Evolutionary conservation across 2,329 filamentous ascomycete genomes (phyloP).

Genomic region (Nothophaeocryptopus gaeumannii): DNA sequence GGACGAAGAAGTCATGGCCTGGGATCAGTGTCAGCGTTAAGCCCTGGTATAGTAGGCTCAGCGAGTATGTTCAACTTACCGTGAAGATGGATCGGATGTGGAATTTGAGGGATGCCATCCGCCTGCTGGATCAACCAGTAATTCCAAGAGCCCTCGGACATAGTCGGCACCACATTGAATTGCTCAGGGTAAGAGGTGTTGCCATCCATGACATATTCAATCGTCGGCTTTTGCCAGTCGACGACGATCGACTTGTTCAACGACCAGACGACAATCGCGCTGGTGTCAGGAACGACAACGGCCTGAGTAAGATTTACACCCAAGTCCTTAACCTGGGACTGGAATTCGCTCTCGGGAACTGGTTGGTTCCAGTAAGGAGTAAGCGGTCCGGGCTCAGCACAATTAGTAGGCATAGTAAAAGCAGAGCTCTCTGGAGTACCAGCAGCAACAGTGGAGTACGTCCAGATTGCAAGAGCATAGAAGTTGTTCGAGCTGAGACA

Average conservation of each 20-base stretch:
- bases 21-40: no score
- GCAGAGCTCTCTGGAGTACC: conserved; percentile 25
- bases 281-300: conserved; percentile 31
- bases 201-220: no score
- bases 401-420: conserved; percentile 27
- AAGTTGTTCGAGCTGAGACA: no score
- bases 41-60: no score
- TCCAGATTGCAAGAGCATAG: conserved; percentile 33
- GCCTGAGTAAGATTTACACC: conserved; percentile 33
- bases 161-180: conserved; percentile 40
- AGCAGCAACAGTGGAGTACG: conserved; percentile 29
- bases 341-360: conserved; percentile 38
- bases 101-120: neutral
- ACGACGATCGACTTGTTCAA: conserved; percentile 14
- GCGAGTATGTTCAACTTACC: neutral
- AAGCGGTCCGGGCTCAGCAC: conserved; percentile 31
- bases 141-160: conserved; percentile 40
- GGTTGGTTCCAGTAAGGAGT: conserved; percentile 34
- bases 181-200: no score
- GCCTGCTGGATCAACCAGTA: conserved; percentile 38
- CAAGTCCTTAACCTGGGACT: conserved; percentile 33
- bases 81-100: conserved; percentile 31
- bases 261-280: conserved; percentile 40
- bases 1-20: conserved; percentile 33
- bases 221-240: no score